Percentiles rank a stretch among this genome's conserved stretches.
Conservation (phyloP, 169 alveolate species). For the Plasmodium malariae region DNA sequence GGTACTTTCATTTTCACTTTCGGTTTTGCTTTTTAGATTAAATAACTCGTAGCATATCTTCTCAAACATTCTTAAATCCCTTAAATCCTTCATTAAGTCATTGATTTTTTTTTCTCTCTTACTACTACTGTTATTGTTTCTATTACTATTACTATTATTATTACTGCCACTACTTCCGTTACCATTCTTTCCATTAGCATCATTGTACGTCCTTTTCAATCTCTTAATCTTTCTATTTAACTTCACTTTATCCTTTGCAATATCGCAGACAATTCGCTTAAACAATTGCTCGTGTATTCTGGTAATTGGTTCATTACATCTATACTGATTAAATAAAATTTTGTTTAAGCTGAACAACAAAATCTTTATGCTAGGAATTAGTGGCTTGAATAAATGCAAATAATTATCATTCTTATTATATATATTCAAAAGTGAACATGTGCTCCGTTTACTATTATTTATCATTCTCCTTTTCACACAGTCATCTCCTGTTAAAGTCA, state of each 20-base stretch:
- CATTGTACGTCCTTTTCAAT: neutral
- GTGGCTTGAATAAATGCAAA: constrained; percentile 56
- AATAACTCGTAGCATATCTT: constrained; percentile 58
- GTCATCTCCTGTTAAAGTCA: neutral
- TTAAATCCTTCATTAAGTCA: constrained; percentile 32
- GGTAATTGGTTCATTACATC: constrained; percentile 62
- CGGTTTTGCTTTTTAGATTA: constrained; percentile 38
- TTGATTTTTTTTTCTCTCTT: constrained; percentile 12
- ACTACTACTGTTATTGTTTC: too few species aligned
- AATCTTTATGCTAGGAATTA: constrained; percentile 51
- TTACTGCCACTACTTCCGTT: neutral
- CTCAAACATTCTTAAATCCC: constrained; percentile 38
- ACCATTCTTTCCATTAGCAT: neutral
- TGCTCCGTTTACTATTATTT: neutral
- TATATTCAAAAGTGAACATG: constrained; percentile 12
- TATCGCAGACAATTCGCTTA: constrained; percentile 50
- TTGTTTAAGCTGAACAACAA: constrained; percentile 54
- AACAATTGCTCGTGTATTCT: constrained; percentile 60
- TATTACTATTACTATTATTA: neutral
- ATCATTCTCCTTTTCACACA: neutral
- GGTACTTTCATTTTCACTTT: constrained; percentile 45
- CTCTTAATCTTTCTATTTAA: constrained; percentile 49
- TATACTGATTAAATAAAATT: constrained; percentile 55
- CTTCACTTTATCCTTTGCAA: constrained; percentile 43
- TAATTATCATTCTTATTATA: constrained; percentile 49